These are phyloP conservation scores for Bipolaris bicolor DNA, from an alignment of 2,329 filamentous ascomycete species.

Conservation along the genomic window DNA sequence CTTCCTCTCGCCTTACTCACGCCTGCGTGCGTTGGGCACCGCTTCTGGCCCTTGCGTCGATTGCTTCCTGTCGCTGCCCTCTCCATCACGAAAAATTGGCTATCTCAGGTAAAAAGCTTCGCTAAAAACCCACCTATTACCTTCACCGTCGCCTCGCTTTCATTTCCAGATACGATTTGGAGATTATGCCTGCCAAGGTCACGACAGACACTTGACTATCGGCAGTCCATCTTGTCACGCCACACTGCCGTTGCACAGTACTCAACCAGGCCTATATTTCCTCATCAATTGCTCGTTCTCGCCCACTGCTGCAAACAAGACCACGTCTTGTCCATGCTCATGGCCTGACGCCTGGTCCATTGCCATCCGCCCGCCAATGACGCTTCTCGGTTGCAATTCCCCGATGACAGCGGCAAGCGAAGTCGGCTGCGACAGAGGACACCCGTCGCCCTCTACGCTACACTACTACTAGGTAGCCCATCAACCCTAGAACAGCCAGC, in stretches of 20 bases:
- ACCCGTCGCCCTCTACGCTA: no score
- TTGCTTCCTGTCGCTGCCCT: neutral
- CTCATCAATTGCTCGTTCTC: neutral
- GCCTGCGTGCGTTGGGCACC: conserved; percentile 2
- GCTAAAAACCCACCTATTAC: neutral
- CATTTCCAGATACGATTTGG: neutral
- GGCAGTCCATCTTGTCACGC: neutral
- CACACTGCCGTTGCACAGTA: neutral
- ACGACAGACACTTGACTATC: neutral
- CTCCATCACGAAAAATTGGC: conserved; percentile 8
- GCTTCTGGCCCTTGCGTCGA: conserved; percentile 11
- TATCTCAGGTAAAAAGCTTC: neutral
- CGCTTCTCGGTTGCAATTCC: no score
- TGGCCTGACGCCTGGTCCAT: no score
- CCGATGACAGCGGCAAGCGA: no score
- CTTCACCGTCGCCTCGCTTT: neutral
- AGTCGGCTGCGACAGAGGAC: no score
- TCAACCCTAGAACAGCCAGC: neutral
- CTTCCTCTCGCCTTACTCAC: neutral
- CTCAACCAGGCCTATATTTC: neutral
- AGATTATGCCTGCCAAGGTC: neutral
- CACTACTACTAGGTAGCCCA: no score
- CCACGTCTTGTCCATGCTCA: neutral
- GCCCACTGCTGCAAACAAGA: neutral
- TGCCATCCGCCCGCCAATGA: no score